Evolutionary conservation across 2,329 filamentous ascomycete genomes (phyloP).

Genomic region (Colletotrichum sp.): DNA sequence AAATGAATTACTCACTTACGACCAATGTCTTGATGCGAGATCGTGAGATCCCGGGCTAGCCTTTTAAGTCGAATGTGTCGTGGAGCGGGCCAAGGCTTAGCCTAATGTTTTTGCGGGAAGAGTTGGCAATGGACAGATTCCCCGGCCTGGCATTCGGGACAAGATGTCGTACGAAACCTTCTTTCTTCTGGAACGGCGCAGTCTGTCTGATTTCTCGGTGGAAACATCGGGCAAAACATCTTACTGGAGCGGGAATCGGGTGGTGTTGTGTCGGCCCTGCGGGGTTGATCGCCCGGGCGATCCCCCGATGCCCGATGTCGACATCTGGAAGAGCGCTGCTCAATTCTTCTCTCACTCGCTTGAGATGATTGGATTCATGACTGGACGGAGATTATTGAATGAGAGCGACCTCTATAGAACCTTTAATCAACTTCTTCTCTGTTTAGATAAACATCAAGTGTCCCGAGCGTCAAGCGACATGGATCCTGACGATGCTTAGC

Average conservation of each 20-base stretch:
- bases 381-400: neutral
- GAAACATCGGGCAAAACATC: neutral
- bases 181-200: neutral
- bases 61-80: neutral
- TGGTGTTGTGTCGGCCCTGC: neutral
- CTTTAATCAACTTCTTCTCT: neutral
- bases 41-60: neutral
- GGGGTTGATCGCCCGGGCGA: neutral
- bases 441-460: neutral
- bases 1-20: neutral
- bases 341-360: neutral
- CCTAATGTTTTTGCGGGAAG: neutral
- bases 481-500: neutral
- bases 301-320: slow-evolving; percentile 11
- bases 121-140: neutral
- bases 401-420: neutral
- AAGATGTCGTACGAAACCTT: neutral
- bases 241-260: neutral
- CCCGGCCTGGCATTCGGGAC: neutral
- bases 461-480: neutral
- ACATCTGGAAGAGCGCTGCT: neutral
- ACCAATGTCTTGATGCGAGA: neutral
- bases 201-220: neutral
- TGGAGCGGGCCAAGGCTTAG: neutral
- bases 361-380: no score